These are phyloP conservation scores for Rhynchosporium secalis DNA, from an alignment of 2,329 filamentous ascomycete species.

Conservation along the genomic window DNA sequence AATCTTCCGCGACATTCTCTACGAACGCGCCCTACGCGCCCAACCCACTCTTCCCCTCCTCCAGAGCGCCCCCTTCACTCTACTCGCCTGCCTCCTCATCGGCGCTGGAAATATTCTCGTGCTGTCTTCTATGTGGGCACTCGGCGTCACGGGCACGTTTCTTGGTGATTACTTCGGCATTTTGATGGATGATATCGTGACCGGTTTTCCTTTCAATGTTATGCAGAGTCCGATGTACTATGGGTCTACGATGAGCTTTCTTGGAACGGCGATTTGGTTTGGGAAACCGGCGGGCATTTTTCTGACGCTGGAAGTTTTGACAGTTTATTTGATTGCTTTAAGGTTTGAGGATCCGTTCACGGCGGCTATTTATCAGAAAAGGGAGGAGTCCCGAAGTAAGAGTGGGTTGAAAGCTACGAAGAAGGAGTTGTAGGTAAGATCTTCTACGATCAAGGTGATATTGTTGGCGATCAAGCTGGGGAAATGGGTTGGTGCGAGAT, in stretches of 20 bases:
- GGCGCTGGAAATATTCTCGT: constrained; percentile 80
- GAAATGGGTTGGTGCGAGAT: not conserved
- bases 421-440: constrained; percentile 9
- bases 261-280: constrained; percentile 80
- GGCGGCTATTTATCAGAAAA: constrained; percentile 85
- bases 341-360: constrained; percentile 95
- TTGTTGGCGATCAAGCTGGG: not conserved
- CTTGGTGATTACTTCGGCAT: constrained; percentile 99
- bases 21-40: constrained; percentile 77
- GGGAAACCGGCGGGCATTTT: constrained; percentile 85
- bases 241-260: constrained; percentile 87
- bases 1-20: constrained; percentile 82
- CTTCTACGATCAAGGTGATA: not conserved
- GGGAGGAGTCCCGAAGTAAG: constrained; percentile 57
- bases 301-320: constrained; percentile 71
- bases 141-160: constrained; percentile 94
- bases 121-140: constrained; percentile 82
- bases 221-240: constrained; percentile 94
- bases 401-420: constrained; percentile 35
- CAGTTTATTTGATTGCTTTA: constrained; percentile 79
- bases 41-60: constrained; percentile 76
- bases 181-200: constrained; percentile 92
- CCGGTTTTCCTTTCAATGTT: constrained; percentile 93
- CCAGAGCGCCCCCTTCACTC: constrained; percentile 57
- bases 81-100: constrained; percentile 71